Base-by-base conservation (phyloP, 208 protist species). In the Angomonas ambiguus region DNA sequence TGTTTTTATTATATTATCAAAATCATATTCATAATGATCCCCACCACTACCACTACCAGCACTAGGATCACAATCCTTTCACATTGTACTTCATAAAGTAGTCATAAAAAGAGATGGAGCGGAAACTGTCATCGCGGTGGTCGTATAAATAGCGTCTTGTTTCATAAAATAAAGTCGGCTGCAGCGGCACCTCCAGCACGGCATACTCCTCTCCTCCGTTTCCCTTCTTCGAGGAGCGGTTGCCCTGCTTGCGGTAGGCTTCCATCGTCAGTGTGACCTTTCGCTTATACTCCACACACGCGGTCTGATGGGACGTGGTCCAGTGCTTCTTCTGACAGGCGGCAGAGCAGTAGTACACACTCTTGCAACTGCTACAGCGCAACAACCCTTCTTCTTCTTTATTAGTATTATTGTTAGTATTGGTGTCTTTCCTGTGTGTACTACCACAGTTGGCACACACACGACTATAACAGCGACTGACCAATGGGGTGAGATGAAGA, bases 291-390 rank as follows among this genome's bases (percentile, higher is more conserved):
- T 71, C 74, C 38, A 62, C 42, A 71, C 88, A 94, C 33, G 82
- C 72, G 42, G 65, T 72, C 33, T 74, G 65, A 51, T 94, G 88
- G 27, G 77, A 77, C 22, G 70, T 65, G 2, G 65, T 3, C 85
- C 88, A 94, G 69, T 91, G 85, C 62, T 55, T 55, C 30, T 77
- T 71, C 67, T 94, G 88, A 68, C 88, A 94, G 49, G 68, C 76
- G 0, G 69, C 69, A 27, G 72, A 72, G 76, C 88, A 94, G 74
- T 94, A 94, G 68, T 85, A 94, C 49, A 87, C 80, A 0, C 82
- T 81, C 51, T 84, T 91, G 74, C 88, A 94, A 68, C 82, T 87
- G 58, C 80, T 77, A 71, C 88, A 94, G 20, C 88, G 84, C 5
- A 88, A 59, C 31, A 91, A 76, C 11, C 55, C 51, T n/a, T 45